Base-by-base conservation (phyloP, 139 green algal genomes). In the Astrephomene gubernaculifera region DNA sequence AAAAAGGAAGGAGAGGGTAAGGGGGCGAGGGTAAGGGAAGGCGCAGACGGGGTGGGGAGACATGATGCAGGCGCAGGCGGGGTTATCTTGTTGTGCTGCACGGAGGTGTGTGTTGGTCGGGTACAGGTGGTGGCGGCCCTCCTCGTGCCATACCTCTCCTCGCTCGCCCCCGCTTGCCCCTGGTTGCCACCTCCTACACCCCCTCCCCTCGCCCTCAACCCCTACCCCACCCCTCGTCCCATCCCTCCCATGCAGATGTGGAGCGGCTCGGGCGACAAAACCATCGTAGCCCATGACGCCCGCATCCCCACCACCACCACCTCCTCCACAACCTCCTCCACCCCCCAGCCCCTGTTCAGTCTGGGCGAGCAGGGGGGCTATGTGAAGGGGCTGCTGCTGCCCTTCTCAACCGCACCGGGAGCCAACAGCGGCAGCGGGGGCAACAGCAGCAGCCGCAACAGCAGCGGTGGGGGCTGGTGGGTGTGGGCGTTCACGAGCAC, bases 251-350 rank as follows among this genome's bases (percentile, higher is more conserved):
- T 27, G 27, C 86, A 92, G 82, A 73, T 92, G 24, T 92, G 87
- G 90, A 94, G 88, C 41, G 90, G 90, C 31, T 90, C 82, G 17
- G 81, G 85, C 0, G 90, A 94, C 82, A 87, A 87, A 35, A 87
- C 35, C n/a, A 92, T 94, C 38, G 57, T 89, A 12, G 90, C 82
- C 33, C 88, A 92, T 49, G 90, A 92, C 33, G 86, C 81, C 7
- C 57, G 61, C 63, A 7, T 21, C 64, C 80, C 64, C 4, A 76
- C 82, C 21, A 73, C 84, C 41, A 67, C 85, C n/a, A n/a, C n/a
- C n/a, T n/a, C n/a, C n/a, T n/a, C n/a, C n/a, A n/a, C n/a, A n/a
- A n/a, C n/a, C n/a, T n/a, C n/a, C n/a, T n/a, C n/a, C n/a, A n/a
- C n/a, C n/a, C n/a, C n/a, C n/a, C n/a, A n/a, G n/a, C n/a, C n/a